A percentile compares a stretch with the other conserved stretches of the same genome.
These are phyloP conservation scores for Senecio squalidus DNA, from an alignment of 140 eudicot genomes.

Conservation along the genomic window DNA sequence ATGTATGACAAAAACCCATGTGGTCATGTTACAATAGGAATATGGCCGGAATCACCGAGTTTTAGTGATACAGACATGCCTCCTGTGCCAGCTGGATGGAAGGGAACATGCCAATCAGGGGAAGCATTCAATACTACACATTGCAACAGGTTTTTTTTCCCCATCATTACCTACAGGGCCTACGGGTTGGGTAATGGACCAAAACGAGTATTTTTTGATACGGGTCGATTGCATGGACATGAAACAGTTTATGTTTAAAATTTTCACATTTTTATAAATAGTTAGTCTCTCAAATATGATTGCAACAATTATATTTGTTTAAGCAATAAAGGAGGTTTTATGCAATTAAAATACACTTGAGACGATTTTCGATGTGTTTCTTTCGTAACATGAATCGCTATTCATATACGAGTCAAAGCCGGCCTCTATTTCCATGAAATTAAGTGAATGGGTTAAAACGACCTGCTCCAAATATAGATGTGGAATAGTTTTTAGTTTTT, in stretches of 20 bases:
- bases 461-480: no score
- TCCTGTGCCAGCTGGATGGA: conserved; percentile 81
- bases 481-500: no score
- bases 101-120: conserved; percentile 79
- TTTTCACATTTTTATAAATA: not conserved
- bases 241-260: not conserved
- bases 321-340: no score
- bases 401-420: not conserved
- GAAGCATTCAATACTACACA: conserved; percentile 72
- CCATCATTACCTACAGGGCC: not conserved
- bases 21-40: conserved; percentile 50
- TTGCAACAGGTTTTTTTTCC: conserved; percentile 72
- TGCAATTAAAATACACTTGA: no score
- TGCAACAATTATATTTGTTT: no score
- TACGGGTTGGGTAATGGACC: not conserved
- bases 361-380: not conserved
- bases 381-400: not conserved
- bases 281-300: not conserved
- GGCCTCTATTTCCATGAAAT: conserved; percentile 10
- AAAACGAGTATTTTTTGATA: not conserved
- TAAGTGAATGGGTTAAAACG: no score
- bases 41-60: conserved; percentile 93
- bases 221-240: not conserved
- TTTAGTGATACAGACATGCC: conserved; percentile 73
- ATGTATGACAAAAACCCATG: conserved; percentile 5